Evolutionary conservation across 1,284 basidiomycete genomes (phyloP), one percentile per base, ranked within the genome.

Genomic region (Fomitopsis palustris): DNA sequence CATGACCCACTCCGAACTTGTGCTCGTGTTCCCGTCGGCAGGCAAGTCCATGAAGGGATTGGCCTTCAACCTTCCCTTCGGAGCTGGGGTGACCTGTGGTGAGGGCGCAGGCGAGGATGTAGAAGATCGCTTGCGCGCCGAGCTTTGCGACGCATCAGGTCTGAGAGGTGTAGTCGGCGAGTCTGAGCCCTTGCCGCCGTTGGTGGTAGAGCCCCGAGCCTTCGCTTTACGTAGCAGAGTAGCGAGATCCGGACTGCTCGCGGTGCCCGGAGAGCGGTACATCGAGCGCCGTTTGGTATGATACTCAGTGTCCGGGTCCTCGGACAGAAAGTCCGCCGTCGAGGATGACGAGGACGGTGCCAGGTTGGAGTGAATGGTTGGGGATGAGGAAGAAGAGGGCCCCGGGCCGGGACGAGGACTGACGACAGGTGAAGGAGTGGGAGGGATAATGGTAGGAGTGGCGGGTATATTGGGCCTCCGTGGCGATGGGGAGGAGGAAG

Each of bases 191-290:
- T 74, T 70, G 59, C 75, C 72, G 65, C 77, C 81, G 62, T 74
- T 76, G 61, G 71, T 66, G 8, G 62, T 70, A 68, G 62, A 70
- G 37, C 84, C 84, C 52, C 81, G 79, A 67, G 89, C 88, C 72
- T 87, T 90, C 37, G 89, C 87, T 74, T 93, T 93, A 62, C 88
- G 82, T 55, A 94, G 75, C 57, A 95, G 79, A 2, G 91, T 93
- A 4, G 91, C 90, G 25, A 96, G 80, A 73, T 96, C 93, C 25
- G 94, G 93, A 66, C 90, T 93, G 65, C 90, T 92, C 25, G 92
- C 90, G 2, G 92, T 94, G 53, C 93, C 93, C 7, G 89, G 80
- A n/a, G 90, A 88, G 60, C 93, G 82, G 72, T 93, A 94, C 76
- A 95, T 85, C 64, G 90, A 92, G 55, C 92, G 82, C 43, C 92